Evolutionary conservation across 345 rosid species (phyloP).

Genomic region (Murraya koenigii): DNA sequence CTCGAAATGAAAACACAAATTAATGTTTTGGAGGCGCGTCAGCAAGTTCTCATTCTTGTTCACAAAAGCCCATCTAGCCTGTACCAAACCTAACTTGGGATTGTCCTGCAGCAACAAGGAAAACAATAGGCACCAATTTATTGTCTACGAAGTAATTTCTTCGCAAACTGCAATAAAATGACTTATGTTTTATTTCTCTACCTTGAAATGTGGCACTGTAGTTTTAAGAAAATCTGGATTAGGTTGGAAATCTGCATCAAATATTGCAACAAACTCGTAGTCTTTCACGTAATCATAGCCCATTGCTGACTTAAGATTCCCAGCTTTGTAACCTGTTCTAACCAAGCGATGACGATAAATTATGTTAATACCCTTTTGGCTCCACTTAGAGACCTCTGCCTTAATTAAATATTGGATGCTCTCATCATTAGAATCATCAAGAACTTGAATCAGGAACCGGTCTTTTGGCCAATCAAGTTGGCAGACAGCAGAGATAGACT

Average conservation of each 20-base stretch:
- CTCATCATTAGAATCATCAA: constrained; percentile 73
- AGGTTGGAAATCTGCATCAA: constrained; percentile 86
- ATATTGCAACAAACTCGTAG: constrained; percentile 81
- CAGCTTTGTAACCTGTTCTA: constrained; percentile 89
- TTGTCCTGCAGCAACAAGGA: constrained; percentile 44
- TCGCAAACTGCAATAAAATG: not conserved
- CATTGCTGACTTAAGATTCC: constrained; percentile 89
- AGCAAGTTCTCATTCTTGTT: constrained; percentile 81
- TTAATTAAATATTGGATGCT: constrained; percentile 62
- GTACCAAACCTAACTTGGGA: constrained; percentile 71
- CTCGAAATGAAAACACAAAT: constrained; percentile 80
- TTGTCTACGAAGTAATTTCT: not conserved
- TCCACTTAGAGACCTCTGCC: constrained; percentile 67
- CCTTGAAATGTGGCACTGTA: constrained; percentile 86
- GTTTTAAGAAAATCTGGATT: constrained; percentile 65
- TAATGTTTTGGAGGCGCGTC: constrained; percentile 85
- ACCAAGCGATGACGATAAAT: constrained; percentile 66
- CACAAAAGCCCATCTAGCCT: constrained; percentile 82
- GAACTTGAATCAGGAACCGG: constrained; percentile 64
- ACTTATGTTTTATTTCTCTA: constrained; percentile 15
- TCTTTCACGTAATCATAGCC: constrained; percentile 68
- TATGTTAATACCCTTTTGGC: constrained; percentile 66
- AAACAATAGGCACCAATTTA: not conserved
- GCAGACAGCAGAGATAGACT: constrained; percentile 81
- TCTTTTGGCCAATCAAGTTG: constrained; percentile 89